These are phyloP conservation scores for Actinomortierella ambigua DNA, from an alignment of 371 early-diverging fungal species.

Conservation along the genomic window DNA sequence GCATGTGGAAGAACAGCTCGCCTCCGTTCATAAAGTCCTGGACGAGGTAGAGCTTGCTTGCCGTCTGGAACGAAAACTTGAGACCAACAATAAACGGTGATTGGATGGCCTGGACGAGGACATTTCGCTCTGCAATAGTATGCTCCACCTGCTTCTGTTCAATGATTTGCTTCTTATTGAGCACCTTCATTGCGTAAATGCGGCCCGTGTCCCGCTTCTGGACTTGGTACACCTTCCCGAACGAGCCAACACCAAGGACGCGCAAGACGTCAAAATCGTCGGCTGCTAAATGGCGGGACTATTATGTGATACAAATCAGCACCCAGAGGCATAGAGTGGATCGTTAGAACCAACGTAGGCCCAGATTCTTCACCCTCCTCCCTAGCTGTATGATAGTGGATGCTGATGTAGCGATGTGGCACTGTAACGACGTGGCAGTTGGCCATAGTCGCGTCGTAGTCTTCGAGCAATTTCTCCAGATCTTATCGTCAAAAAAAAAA, in stretches of 20 bases:
- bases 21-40: constrained; percentile 81
- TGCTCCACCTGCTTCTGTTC: constrained; percentile 73
- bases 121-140: constrained; percentile 80
- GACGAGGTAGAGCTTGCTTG: constrained; percentile 69
- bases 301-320: not conserved
- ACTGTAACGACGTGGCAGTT: too few species aligned
- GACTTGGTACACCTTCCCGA: constrained; percentile 86
- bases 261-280: constrained; percentile 76
- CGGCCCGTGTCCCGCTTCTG: constrained; percentile 74
- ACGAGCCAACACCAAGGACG: constrained; percentile 80
- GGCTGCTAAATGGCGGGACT: constrained; percentile 52
- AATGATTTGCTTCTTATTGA: constrained; percentile 75
- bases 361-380: too few species aligned
- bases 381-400: too few species aligned
- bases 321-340: too few species aligned
- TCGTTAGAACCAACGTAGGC: too few species aligned
- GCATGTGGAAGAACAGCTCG: constrained; percentile 74
- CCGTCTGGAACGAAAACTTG: constrained; percentile 67
- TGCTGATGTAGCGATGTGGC: too few species aligned
- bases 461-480: too few species aligned
- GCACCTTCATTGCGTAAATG: constrained; percentile 86
- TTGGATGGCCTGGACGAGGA: constrained; percentile 63
- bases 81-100: constrained; percentile 72
- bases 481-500: too few species aligned
- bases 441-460: too few species aligned